phyloP scores from a whole-genome alignment of 306 rosid genomes.

The Albizia julibrissin region DNA sequence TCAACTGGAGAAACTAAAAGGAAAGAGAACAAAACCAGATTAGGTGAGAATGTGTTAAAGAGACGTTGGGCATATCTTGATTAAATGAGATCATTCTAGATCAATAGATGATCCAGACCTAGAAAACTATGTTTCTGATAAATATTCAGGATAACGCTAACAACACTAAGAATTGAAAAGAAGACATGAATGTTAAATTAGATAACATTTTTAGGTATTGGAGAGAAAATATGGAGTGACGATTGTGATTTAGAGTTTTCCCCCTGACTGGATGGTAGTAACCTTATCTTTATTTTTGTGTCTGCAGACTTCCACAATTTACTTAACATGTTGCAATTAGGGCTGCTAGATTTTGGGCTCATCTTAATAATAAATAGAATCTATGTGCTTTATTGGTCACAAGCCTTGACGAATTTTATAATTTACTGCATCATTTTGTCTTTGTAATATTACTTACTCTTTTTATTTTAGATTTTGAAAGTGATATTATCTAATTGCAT shows the following conservation, averaged over 20 bases:
- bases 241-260: background rate
- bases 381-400: background rate
- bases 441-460: background rate
- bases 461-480: background rate
- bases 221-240: background rate
- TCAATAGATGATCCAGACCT: background rate
- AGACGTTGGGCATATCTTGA: background rate
- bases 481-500: constrained; percentile 9
- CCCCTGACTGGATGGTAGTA: background rate
- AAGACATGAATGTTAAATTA: background rate
- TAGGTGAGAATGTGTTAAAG: background rate
- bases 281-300: background rate
- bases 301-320: background rate
- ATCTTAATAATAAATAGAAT: background rate
- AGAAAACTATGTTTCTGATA: background rate
- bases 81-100: background rate
- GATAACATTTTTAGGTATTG: background rate
- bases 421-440: background rate
- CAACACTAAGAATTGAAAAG: background rate
- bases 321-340: background rate
- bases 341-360: background rate
- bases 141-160: background rate
- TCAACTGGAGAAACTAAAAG: background rate
- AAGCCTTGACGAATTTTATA: background rate
- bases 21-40: background rate